Percentiles rank a stretch among this genome's conserved stretches.
Evolutionary conservation across 2,329 filamentous ascomycete species (phyloP).

Genomic region (Purpureocillium lavendulum): DNA sequence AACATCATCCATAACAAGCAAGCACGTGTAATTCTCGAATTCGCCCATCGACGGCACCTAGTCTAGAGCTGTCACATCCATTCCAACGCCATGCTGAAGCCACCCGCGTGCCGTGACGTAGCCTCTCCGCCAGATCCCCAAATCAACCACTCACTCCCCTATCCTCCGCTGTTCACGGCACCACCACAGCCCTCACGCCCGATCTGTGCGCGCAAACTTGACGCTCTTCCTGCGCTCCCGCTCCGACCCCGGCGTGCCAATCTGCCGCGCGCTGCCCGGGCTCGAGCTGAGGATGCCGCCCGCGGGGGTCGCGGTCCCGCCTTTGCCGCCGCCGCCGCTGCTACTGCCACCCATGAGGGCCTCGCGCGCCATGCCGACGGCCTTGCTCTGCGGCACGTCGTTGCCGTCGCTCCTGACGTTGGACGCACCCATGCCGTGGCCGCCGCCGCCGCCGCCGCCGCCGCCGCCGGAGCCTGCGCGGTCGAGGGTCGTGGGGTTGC

Average conservation of each 20-base stretch:
- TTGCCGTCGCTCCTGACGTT: slow-evolving; percentile 36
- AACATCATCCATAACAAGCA: no score
- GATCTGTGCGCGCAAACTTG: slow-evolving; percentile 45
- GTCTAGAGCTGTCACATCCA: no score
- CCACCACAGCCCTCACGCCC: no score
- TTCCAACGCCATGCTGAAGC: neutral
- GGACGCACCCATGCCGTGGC: neutral
- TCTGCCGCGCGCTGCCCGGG: slow-evolving; percentile 28
- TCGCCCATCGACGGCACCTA: no score
- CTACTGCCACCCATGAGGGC: slow-evolving; percentile 27
- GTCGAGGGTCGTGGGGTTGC: neutral
- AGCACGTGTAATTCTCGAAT: no score
- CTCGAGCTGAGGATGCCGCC: slow-evolving; percentile 39
- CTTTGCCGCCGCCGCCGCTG: neutral
- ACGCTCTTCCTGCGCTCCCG: slow-evolving; percentile 55
- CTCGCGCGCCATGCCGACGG: slow-evolving; percentile 52
- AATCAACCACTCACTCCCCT: no score
- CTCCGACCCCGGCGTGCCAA: slow-evolving; percentile 19
- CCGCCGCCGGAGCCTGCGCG: neutral
- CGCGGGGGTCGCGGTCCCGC: no score
- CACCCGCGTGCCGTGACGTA: neutral
- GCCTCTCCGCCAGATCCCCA: no score
- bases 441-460: neutral
- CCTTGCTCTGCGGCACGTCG: slow-evolving; percentile 50
- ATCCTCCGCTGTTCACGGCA: no score